phyloP scores from a whole-genome alignment of 768 basidiomycete genomes.

The Podaxis sp. region DNA sequence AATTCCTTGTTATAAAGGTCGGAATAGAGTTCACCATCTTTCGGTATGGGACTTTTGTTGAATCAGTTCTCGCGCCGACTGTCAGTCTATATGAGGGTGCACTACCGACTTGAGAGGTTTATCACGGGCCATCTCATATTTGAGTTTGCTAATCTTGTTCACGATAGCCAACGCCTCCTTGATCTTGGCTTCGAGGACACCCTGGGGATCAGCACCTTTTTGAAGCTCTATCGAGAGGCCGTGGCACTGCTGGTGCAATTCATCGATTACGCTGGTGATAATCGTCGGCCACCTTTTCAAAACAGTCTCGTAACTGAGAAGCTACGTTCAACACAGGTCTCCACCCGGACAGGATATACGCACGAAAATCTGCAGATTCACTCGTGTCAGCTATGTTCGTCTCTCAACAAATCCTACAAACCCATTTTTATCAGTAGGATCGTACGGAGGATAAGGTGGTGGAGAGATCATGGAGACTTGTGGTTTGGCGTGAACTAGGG shows the following conservation, averaged over 20 bases:
- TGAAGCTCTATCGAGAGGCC: constrained; percentile 42
- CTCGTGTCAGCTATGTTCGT: constrained; percentile 45
- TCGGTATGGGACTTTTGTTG: constrained; percentile 52
- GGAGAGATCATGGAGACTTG: constrained; percentile 17
- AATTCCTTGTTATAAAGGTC: constrained; percentile 79
- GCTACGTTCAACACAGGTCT: background rate
- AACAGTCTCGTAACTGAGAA: constrained; percentile 74
- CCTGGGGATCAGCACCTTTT: constrained; percentile 15
- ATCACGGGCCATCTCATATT: constrained; percentile 86
- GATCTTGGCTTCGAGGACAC: constrained; percentile 39
- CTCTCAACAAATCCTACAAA: constrained; percentile 23
- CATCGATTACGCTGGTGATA: constrained; percentile 75
- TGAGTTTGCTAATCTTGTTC: constrained; percentile 66
- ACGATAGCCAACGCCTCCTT: constrained; percentile 81
- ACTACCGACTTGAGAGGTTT: constrained; percentile 55
- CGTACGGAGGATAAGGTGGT: constrained; percentile 63
- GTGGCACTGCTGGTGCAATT: constrained; percentile 67
- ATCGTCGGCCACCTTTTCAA: constrained; percentile 81
- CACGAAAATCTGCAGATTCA: background rate
- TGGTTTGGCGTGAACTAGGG: background rate
- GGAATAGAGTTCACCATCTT: constrained; percentile 70
- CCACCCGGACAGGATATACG: background rate
- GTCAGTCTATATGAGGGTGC: background rate
- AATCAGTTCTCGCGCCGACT: background rate
- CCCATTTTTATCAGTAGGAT: constrained; percentile 68